A percentile compares a stretch with the other conserved stretches of the same genome.
Conservation (phyloP, 208 protist species). For the Crithidia expoeki region DNA sequence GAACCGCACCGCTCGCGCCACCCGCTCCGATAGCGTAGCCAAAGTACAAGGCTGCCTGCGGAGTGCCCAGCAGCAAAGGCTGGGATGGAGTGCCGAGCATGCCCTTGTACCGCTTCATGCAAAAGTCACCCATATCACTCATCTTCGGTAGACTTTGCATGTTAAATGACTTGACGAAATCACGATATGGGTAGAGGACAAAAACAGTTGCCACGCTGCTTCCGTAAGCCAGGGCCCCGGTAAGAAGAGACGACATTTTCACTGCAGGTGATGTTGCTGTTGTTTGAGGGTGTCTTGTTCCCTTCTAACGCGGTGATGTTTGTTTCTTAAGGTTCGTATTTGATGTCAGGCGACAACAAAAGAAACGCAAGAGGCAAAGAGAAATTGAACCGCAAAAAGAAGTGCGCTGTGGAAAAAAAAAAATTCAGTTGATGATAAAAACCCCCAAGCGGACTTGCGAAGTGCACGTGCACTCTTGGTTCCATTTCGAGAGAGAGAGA, state of each 20-base stretch:
- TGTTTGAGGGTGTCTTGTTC: neutral
- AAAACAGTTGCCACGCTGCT: slow-evolving; percentile 67
- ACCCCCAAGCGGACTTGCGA: too few species aligned
- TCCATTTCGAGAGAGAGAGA: neutral
- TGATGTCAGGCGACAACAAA: too few species aligned
- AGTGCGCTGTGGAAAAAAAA: too few species aligned
- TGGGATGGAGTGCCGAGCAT: slow-evolving; percentile 83
- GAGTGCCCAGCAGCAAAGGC: slow-evolving; percentile 72
- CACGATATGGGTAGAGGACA: slow-evolving; percentile 84
- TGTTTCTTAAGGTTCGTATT: too few species aligned
- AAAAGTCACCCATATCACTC: slow-evolving; percentile 51
- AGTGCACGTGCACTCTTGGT: too few species aligned
- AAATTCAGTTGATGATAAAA: too few species aligned
- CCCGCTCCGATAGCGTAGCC: slow-evolving; percentile 74
- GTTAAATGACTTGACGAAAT: slow-evolving; percentile 75
- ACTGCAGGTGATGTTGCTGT: neutral
- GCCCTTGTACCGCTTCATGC: slow-evolving; percentile 69
- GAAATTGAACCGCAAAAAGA: too few species aligned
- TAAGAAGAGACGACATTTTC: slow-evolving; percentile 43
- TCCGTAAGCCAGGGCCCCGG: slow-evolving; percentile 61
- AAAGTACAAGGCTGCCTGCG: slow-evolving; percentile 70
- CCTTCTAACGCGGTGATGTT: too few species aligned
- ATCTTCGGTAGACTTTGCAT: slow-evolving; percentile 19
- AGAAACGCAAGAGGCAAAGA: neutral
- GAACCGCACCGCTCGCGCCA: slow-evolving; percentile 48